Base-by-base conservation (phyloP, 768 basidiomycete genomes). In the Naganishia vishniacii region DNA sequence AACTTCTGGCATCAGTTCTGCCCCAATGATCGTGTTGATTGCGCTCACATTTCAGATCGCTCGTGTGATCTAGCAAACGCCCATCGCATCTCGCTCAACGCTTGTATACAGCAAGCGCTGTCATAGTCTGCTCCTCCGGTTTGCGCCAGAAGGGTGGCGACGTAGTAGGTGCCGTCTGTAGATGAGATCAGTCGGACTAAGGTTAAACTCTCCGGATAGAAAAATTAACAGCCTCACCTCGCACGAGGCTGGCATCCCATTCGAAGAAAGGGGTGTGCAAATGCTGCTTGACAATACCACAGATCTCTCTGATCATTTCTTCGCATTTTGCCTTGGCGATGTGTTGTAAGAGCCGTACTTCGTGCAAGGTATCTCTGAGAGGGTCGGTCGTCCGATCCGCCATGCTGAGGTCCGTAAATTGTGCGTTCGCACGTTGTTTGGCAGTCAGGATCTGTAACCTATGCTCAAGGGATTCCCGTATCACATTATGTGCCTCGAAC, bases 401-500 rank as follows among this genome's bases (percentile, higher is more conserved):
- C 0, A 62, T 48, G 40, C 60, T 59, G 3, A 67, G 59, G 47
- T 71, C 67, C 15, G 62, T 56, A 44, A 76, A 69, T 44, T 59
- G 69, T 1, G 70, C 72, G 13, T 47, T 62, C 12, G 66, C 49
- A 16, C 60, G 58, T 31, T 51, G 46, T 20, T 64, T 48, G 34
- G 60, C 61, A 40, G 59, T 37, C 9, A 73, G 37, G 37, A 41
- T 40, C 15, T 67, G 71, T 2, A 82, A 77, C 32, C 82, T 84
- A 64, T 85, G 84, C 71, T 87, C 86, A 31, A 95, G 83, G 2
- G 85, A 83, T 72, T 91, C 90, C 29, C 89, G 85, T 69, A 94
- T 87, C 68, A 90, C 83, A 75, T 92, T 92, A 74, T 91, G 88
- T 85, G 74, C 72, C 77, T 93, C 89, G 69, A 94, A 94, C 67